Evolutionary conservation across 78 protist genomes (phyloP).

Genomic region (Mastigamoeba balamuthi): DNA sequence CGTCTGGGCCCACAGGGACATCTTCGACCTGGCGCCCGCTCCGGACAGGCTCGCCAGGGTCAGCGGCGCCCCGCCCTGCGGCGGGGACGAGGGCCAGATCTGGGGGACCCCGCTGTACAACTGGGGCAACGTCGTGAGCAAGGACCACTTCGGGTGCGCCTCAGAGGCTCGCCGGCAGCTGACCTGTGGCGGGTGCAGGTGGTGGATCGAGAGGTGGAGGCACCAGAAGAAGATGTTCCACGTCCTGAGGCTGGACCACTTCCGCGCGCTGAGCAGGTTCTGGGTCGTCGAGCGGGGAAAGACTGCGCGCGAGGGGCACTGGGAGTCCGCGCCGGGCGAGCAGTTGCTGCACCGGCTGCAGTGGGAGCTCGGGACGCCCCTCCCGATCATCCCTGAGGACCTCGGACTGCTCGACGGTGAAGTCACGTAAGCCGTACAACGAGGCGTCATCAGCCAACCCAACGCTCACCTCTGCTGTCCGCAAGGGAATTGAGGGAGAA

Average conservation of each 20-base stretch:
- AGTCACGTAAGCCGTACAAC: too few relatives aligned
- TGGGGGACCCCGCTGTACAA: not conserved
- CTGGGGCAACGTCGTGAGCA: not conserved
- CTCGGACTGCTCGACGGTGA: too few relatives aligned
- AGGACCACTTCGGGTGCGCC: not conserved
- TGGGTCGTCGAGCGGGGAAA: not conserved
- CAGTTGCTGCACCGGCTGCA: not conserved
- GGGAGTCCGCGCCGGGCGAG: not conserved
- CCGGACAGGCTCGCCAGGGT: too few relatives aligned
- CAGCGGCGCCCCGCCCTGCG: not conserved
- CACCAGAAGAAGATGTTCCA: not conserved
- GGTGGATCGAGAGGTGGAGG: not conserved
- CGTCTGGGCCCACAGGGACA: not conserved
- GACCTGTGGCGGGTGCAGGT: not conserved
- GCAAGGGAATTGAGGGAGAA: not conserved
- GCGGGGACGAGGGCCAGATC: not conserved
- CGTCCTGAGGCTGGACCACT: not conserved
- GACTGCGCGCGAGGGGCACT: not conserved
- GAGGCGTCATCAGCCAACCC: too few relatives aligned
- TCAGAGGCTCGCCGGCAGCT: not conserved
- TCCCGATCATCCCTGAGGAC: not conserved
- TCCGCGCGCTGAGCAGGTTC: not conserved
- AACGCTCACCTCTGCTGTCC: not conserved
- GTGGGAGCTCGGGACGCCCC: not conserved
- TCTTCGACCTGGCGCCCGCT: not conserved